Base-by-base conservation (phyloP, 2,329 filamentous ascomycete genomes). In the Monosporascus sp. region DNA sequence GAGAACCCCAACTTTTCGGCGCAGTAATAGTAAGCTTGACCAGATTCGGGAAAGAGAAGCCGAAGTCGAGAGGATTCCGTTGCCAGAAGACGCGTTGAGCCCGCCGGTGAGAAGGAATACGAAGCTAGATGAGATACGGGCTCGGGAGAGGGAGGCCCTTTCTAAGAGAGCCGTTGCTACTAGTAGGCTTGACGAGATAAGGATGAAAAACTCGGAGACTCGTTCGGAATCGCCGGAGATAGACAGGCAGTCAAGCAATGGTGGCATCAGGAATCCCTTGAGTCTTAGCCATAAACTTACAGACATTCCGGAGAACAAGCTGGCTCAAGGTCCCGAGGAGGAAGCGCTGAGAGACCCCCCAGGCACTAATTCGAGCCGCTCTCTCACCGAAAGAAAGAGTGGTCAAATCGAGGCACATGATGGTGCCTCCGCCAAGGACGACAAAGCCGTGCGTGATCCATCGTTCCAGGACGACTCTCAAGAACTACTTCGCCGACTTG, bases 131-230 rank as follows among this genome's bases (percentile, higher is more conserved):
- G 76, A 79, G 26, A 74, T 82, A 46, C 67, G 71, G 38, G 68
- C 70, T 45, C 68, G 70, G 22, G 77, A 80, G 60, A 68, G 68
- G 47, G 69, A 74, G 31, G 72, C 71, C 2, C 59, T 77, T 26
- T 77, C 80, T 5, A 76, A 67, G 52, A 71, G 75, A 50, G 74
- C 74, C 2, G 64, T 79, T 17, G 75, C 79, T n/a, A 72, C 73
- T 7, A 74, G 76, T 51, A 72, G 74, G 35, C 66, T 84, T 3
- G 78, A 77, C 37, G 79, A 81, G 63, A 81, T 81, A 51, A 72
- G 75, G 40, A 76, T 79, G 51, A 71, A 67, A 53, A 80, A 82
- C 60, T 72, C 74, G 4, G 68, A 68, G 44, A 63, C 65, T 15
- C 66, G 68, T 57, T 72, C 73, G 7, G 68, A 71, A 48, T 78